A percentile compares a stretch with the other conserved stretches of the same genome.
Conservation (phyloP, 2,329 filamentous ascomycete species). For the Apiospora pterosperma region DNA sequence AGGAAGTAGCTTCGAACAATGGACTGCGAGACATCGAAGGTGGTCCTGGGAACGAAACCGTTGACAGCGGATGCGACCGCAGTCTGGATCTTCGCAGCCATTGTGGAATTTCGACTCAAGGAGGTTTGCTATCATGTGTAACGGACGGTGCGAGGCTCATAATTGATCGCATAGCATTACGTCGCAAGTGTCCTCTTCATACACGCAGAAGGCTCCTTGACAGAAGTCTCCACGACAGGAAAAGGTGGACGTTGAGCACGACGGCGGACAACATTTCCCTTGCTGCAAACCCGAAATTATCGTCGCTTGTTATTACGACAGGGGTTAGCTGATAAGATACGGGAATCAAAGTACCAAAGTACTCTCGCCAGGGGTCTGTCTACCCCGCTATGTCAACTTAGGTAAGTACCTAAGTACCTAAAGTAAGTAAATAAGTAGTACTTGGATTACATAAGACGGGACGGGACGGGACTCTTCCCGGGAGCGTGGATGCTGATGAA, state of each 20-base stretch:
- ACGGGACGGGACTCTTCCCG: no score
- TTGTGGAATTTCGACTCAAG: background rate
- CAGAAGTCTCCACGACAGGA: no score
- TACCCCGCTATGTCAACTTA: no score
- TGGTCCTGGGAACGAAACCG: constrained; percentile 67
- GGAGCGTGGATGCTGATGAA: background rate
- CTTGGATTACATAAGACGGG: no score
- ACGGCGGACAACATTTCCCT: background rate
- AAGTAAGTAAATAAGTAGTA: no score
- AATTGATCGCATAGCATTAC: background rate
- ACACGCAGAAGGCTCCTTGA: background rate
- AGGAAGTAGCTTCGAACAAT: constrained; percentile 91
- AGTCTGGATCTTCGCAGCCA: background rate
- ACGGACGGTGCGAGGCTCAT: background rate
- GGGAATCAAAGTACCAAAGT: background rate
- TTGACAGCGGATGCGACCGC: constrained; percentile 43
- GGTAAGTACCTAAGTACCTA: no score
- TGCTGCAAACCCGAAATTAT: background rate
- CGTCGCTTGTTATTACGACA: background rate
- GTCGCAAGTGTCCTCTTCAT: background rate
- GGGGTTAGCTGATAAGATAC: background rate
- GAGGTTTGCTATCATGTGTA: background rate
- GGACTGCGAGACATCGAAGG: constrained; percentile 68
- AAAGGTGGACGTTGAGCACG: background rate
- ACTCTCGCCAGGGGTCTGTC: no score